Base-by-base conservation (phyloP, 345 rosid species). In the Arabidopsis arenosa region DNA sequence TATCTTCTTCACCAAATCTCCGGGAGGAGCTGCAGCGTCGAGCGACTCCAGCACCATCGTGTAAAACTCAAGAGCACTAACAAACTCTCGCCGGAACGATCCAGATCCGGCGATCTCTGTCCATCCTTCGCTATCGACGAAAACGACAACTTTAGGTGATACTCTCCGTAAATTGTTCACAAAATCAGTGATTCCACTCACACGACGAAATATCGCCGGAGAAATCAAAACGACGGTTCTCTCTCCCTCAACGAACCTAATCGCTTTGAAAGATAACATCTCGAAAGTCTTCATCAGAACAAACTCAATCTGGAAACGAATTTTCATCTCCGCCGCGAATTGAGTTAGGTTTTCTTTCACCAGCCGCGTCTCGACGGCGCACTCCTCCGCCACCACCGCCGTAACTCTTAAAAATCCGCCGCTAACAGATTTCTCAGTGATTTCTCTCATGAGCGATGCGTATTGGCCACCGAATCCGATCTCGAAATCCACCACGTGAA, bases 391-490 rank as follows among this genome's bases (percentile, higher is more conserved):
- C 0, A 96, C 94, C 0, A 96, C 85, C 13, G 97, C 98, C 7
- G 98, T 91, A 68, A 93, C 83, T 23, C 97, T 83, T 17, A 96
- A 63, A 68, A 85, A 74, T 0, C 91, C 89, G 2, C 86, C 63
- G 47, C 62, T 66, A 18, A 83, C 59, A 3, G 83, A 72, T 69
- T 82, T 84, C 52, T 90, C 98, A 0, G 87, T 86, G 26, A 96
- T 80, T 73, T 92, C 98, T 53, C 86, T 84, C 90, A 96, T 85
- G 51, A 96, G 79, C 10, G 96, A 96, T 13, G 99, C 92, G 76
- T 96, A 96, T 41, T 93, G 98, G 30, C 96, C 90, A 6, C 98
- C 99, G 43, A 93, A 80, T 15, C 98, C 99, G 66, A 96, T 88
- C 21, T 96, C 97, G 41, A 96, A 96, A 59, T 96, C 99, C 9